Percentiles rank a stretch among this genome's conserved stretches.
These are phyloP conservation scores for Zopfia rhizophila DNA, from an alignment of 2,329 filamentous ascomycete genomes.

Conservation along the genomic window DNA sequence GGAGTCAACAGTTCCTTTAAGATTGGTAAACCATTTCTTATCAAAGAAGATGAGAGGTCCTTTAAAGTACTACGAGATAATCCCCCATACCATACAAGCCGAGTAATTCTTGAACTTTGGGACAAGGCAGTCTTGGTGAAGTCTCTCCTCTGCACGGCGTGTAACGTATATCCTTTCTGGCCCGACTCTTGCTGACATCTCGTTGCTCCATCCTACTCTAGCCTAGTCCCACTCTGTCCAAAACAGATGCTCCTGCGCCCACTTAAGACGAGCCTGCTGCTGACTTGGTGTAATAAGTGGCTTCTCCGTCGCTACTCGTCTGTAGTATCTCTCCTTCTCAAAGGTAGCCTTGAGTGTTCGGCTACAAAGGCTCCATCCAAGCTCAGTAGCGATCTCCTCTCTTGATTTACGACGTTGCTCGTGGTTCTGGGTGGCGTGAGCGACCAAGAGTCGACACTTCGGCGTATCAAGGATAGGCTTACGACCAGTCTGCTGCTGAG, in stretches of 20 bases:
- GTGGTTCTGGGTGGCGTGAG: too few species aligned
- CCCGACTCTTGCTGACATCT: conserved; percentile 3
- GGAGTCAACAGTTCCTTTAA: conserved; percentile 4
- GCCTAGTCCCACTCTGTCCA: conserved; percentile 4
- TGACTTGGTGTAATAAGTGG: too few species aligned
- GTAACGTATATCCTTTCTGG: conserved; percentile 11
- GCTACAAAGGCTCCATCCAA: too few species aligned
- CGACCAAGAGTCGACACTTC: too few species aligned
- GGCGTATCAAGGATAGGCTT: too few species aligned
- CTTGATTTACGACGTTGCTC: too few species aligned
- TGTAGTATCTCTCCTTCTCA: too few species aligned
- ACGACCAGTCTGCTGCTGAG: too few species aligned
- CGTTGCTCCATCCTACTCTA: conserved; percentile 9
- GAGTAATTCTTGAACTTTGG: conserved; percentile 5
- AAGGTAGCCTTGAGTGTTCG: too few species aligned
- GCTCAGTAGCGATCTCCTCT: too few species aligned
- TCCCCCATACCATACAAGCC: conserved; percentile 11
- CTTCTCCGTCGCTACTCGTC: too few species aligned
- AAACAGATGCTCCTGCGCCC: conserved; percentile 7
- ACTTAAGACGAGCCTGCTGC: background rate
- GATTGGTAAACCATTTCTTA: conserved; percentile 9
- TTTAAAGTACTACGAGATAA: conserved; percentile 8
- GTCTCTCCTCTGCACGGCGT: conserved; percentile 8
- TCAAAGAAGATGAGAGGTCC: conserved; percentile 15
- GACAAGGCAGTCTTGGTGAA: conserved; percentile 5